These are phyloP conservation scores for Hermanozyma aechmeae DNA, from an alignment of 805 yeast species.

Conservation along the genomic window DNA sequence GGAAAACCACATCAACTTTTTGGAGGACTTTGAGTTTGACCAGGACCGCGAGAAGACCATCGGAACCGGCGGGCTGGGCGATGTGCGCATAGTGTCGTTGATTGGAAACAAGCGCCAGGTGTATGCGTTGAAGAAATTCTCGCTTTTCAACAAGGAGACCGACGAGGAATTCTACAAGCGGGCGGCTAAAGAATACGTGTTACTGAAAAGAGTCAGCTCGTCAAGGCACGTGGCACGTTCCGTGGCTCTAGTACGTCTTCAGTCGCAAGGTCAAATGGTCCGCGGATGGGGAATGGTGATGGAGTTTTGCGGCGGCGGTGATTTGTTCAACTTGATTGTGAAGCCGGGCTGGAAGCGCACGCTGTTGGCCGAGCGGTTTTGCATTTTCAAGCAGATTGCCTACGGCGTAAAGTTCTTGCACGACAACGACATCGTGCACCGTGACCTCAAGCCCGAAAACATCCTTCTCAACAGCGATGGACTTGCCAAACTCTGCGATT, in stretches of 20 bases:
- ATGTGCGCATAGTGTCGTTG: conserved; percentile 40
- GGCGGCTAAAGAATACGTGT: conserved; percentile 53
- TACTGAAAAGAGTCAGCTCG: conserved; percentile 44
- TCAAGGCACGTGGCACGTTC: conserved; percentile 55
- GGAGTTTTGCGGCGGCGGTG: conserved; percentile 56
- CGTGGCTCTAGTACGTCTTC: conserved; percentile 45
- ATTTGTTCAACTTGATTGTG: conserved; percentile 46
- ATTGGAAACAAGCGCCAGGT: conserved; percentile 31
- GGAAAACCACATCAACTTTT: conserved; percentile 38
- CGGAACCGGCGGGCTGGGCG: conserved; percentile 69
- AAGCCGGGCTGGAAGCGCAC: conserved; percentile 52
- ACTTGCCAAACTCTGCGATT: conserved; percentile 60
- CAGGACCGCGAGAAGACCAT: conserved; percentile 35
- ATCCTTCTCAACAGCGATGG: conserved; percentile 52
- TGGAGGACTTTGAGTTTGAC: conserved; percentile 45
- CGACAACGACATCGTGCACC: conserved; percentile 57
- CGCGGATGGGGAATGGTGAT: conserved; percentile 74
- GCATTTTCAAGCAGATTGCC: conserved; percentile 61
- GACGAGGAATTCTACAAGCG: conserved; percentile 58
- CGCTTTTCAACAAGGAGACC: conserved; percentile 50
- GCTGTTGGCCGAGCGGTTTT: conserved; percentile 43
- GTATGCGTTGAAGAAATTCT: conserved; percentile 60
- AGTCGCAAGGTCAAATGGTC: conserved; percentile 41
- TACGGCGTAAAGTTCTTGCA: conserved; percentile 57
- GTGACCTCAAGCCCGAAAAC: conserved; percentile 72